phyloP scores from a whole-genome alignment of 176 grass and related monocot genomes.

The Oryza australiensis region DNA sequence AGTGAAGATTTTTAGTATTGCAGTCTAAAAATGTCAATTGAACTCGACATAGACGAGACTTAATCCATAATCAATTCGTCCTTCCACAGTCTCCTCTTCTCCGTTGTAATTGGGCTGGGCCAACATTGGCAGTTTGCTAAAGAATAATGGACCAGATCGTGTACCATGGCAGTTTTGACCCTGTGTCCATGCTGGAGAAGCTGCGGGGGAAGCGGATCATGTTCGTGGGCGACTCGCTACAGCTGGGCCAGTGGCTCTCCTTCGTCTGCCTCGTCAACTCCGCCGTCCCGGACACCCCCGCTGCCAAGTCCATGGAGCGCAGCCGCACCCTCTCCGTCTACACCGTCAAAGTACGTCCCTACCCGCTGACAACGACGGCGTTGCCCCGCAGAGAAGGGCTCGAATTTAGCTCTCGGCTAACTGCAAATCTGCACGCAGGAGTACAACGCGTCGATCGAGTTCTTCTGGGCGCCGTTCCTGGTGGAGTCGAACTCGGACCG shows the following conservation, averaged over 20 bases:
- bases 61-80: no score
- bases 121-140: no score
- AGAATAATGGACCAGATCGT: background rate
- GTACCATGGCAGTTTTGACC: slow-evolving; percentile 51
- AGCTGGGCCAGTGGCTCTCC: slow-evolving; percentile 67
- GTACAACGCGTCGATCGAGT: slow-evolving; percentile 94
- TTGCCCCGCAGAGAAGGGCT: slow-evolving; percentile 11
- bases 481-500: slow-evolving; percentile 75
- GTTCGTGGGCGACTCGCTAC: slow-evolving; percentile 89
- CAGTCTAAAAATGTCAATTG: no score
- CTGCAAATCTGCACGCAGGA: slow-evolving; percentile 32
- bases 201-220: slow-evolving; percentile 75
- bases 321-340: slow-evolving; percentile 47
- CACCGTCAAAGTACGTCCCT: slow-evolving; percentile 35
- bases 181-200: slow-evolving; percentile 49
- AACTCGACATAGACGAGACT: no score
- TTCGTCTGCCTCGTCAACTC: slow-evolving; percentile 69
- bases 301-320: slow-evolving; percentile 45
- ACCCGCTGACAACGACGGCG: background rate
- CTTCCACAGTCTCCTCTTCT: no score
- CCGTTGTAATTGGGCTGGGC: no score
- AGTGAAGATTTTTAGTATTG: no score
- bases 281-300: slow-evolving; percentile 38
- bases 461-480: slow-evolving; percentile 99
- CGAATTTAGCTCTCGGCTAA: slow-evolving; percentile 44